These are phyloP conservation scores for Musa acuminata DNA, from an alignment of 176 grass and related monocot genomes.

Conservation along the genomic window DNA sequence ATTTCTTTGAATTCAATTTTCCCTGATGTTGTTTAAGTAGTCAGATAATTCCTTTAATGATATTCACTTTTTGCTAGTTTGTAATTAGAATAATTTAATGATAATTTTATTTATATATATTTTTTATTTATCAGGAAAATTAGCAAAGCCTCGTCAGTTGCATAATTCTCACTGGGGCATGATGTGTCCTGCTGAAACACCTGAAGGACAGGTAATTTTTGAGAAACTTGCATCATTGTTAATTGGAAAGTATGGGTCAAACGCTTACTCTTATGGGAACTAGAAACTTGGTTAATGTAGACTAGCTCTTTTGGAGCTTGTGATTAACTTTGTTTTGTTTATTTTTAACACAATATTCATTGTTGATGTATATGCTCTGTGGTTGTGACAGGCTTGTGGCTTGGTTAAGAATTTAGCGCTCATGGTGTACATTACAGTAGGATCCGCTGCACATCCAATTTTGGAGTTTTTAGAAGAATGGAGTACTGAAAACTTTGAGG, in stretches of 20 bases:
- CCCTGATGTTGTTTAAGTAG: too few relatives aligned
- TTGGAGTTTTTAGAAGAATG: constrained; percentile 99
- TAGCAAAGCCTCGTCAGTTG: constrained; percentile 94
- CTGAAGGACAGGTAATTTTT: constrained; percentile 78
- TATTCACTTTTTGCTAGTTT: background rate
- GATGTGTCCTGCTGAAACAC: constrained; percentile 99
- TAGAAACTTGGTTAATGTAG: background rate
- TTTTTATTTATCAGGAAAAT: constrained; percentile 58
- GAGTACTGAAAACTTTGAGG: constrained; percentile 99
- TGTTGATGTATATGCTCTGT: constrained; percentile 1
- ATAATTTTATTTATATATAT: constrained; percentile 18
- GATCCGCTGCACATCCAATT: constrained; percentile 97
- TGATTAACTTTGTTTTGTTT: background rate
- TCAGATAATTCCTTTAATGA: background rate
- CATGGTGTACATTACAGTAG: constrained; percentile 98
- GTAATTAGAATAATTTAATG: background rate
- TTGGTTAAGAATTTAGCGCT: constrained; percentile 98
- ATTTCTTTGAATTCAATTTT: background rate
- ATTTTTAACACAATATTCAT: background rate
- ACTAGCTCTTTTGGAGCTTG: background rate
- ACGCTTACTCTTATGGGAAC: background rate
- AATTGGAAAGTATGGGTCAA: background rate
- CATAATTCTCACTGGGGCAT: constrained; percentile 99
- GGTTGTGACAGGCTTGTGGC: constrained; percentile 70
- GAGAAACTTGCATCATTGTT: background rate